A percentile compares a stretch with the other conserved stretches of the same genome.
Conservation (phyloP, 2,329 filamentous ascomycete genomes). For the Penicillium brasilianum region DNA sequence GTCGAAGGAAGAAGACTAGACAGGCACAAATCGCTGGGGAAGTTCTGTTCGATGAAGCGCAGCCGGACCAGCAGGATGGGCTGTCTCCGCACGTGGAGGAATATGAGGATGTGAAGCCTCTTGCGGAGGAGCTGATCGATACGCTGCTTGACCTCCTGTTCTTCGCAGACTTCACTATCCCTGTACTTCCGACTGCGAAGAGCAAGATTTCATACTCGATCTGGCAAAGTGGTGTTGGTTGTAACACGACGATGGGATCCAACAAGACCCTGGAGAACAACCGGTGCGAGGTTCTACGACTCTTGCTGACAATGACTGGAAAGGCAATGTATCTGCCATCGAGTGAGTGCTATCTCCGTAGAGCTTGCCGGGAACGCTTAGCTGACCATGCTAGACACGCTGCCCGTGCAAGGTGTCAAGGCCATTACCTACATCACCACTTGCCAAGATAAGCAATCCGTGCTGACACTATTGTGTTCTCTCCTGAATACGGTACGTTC, state of each 20-base stretch:
- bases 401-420: conserved; percentile 82
- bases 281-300: conserved; percentile 82
- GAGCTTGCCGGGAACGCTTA: not conserved
- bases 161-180: conserved; percentile 86
- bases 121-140: conserved; percentile 92
- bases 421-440: conserved; percentile 88
- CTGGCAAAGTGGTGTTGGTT: conserved; percentile 97
- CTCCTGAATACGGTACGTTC: conserved; percentile 83
- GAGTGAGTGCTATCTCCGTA: conserved; percentile 50
- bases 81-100: conserved; percentile 57
- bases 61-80: conserved; percentile 59
- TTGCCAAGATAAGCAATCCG: conserved; percentile 86
- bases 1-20: conserved; percentile 72
- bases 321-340: conserved; percentile 93
- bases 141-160: conserved; percentile 88
- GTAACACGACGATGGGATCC: conserved; percentile 84
- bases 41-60: conserved; percentile 81
- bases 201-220: conserved; percentile 89
- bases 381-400: conserved; percentile 52
- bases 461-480: conserved; percentile 88
- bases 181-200: conserved; percentile 71
- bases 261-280: conserved; percentile 94
- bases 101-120: conserved; percentile 80
- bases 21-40: conserved; percentile 70
- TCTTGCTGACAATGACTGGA: conserved; percentile 83